Conservation (phyloP, 106 monocot genomes). For the Allium sativum region DNA sequence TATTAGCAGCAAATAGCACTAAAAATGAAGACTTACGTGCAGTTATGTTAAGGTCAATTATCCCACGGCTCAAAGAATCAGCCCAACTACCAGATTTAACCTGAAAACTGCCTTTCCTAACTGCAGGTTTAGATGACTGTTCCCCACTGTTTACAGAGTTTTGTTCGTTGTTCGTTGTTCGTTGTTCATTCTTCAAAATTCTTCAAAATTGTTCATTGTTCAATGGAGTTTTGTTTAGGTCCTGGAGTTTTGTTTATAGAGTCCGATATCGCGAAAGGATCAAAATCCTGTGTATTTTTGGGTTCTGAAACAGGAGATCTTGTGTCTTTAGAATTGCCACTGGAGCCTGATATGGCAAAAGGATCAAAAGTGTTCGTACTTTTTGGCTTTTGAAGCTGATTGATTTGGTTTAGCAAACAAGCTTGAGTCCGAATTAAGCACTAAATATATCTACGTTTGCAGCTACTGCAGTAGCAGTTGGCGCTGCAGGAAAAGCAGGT, state of each 20-base stretch:
- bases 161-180: slow-evolving; percentile 6
- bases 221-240: slow-evolving; percentile 16
- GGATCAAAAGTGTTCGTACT: too few species aligned
- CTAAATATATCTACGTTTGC: neutral
- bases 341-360: too few species aligned
- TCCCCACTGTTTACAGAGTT: slow-evolving; percentile 9
- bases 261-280: slow-evolving; percentile 54
- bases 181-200: slow-evolving; percentile 32
- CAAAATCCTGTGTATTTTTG: slow-evolving; percentile 17
- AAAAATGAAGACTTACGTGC: slow-evolving; percentile 43
- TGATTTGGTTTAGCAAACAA: neutral
- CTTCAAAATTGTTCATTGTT: slow-evolving; percentile 40
- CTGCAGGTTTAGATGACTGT: slow-evolving; percentile 16
- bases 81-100: slow-evolving; percentile 92
- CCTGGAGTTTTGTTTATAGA: slow-evolving; percentile 10
- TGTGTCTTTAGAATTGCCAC: too few species aligned
- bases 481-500: slow-evolving; percentile 35
- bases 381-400: too few species aligned
- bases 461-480: slow-evolving; percentile 33
- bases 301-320: slow-evolving; percentile 19
- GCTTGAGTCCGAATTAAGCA: slow-evolving; percentile 18
- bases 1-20: neutral
- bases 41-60: slow-evolving; percentile 84
- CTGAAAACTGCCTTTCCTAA: slow-evolving; percentile 47
- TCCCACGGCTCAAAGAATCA: slow-evolving; percentile 85